Percentiles rank a stretch among this genome's conserved stretches.
Conservation (phyloP, 179 eudicot genomes). For the Amaranthus tricolor region DNA sequence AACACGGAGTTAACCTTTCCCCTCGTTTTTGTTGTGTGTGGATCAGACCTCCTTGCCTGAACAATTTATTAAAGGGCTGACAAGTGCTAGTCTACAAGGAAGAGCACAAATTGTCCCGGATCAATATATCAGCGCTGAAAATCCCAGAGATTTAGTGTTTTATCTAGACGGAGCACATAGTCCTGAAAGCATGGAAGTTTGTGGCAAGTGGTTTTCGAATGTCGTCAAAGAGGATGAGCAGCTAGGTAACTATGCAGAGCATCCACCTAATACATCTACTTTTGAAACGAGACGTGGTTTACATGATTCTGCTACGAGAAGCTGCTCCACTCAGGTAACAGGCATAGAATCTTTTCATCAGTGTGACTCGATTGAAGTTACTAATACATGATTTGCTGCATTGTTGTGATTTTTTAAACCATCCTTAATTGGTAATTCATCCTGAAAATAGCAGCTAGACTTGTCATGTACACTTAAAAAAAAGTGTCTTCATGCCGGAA, state of each 20-base stretch:
- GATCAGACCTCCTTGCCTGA: constrained; percentile 75
- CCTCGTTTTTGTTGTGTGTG: constrained; percentile 17
- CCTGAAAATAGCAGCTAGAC: too few relatives aligned
- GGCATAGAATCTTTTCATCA: not conserved
- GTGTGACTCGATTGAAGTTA: too few relatives aligned
- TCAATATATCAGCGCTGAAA: constrained; percentile 46
- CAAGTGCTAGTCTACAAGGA: constrained; percentile 80
- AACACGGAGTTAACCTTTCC: not conserved
- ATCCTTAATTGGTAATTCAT: too few relatives aligned
- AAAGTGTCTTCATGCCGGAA: too few relatives aligned
- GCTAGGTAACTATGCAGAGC: constrained; percentile 23
- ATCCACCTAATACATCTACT: constrained; percentile 28
- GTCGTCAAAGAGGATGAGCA: constrained; percentile 53
- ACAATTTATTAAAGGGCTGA: constrained; percentile 76
- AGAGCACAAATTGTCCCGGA: constrained; percentile 90
- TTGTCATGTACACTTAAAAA: too few relatives aligned
- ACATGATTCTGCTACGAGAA: constrained; percentile 34
- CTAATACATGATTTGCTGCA: too few relatives aligned
- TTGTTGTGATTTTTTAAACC: too few relatives aligned
- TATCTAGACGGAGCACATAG: constrained; percentile 99
- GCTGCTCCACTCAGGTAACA: constrained; percentile 54
- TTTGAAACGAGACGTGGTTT: constrained; percentile 32
- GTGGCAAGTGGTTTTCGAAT: constrained; percentile 84
- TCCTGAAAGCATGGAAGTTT: constrained; percentile 99
- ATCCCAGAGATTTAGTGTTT: constrained; percentile 67